Evolutionary conservation across 2,329 filamentous ascomycete species (phyloP).

Genomic region (Exophiala aquamarina): DNA sequence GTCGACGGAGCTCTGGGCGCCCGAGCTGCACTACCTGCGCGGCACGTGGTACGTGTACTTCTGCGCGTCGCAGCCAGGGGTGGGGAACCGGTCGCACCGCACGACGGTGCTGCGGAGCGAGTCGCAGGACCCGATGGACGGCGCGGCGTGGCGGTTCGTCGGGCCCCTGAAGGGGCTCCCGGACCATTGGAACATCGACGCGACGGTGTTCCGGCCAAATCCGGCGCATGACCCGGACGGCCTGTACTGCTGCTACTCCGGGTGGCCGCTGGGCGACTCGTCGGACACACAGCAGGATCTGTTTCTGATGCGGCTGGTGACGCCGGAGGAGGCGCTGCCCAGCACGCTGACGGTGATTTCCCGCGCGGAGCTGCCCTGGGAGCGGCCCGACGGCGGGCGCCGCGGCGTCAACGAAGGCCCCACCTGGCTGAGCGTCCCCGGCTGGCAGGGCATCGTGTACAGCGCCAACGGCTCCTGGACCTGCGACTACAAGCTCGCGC

Average conservation of each 20-base stretch:
- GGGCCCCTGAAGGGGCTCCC: conserved; percentile 25
- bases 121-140: conserved; percentile 23
- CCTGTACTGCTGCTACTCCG: conserved; percentile 26
- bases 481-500: conserved; percentile 25
- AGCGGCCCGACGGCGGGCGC: conserved; percentile 22
- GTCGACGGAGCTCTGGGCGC: conserved; percentile 54
- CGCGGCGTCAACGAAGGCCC: conserved; percentile 29
- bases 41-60: conserved; percentile 57
- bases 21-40: conserved; percentile 53
- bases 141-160: conserved; percentile 21
- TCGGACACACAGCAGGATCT: conserved; percentile 28
- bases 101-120: conserved; percentile 21
- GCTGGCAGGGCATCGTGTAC: conserved; percentile 28
- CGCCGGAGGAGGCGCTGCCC: conserved; percentile 17
- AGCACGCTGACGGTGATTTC: conserved; percentile 19
- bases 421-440: conserved; percentile 20
- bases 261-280: conserved; percentile 26
- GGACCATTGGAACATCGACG: conserved; percentile 29
- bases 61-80: conserved; percentile 23
- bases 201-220: conserved; percentile 21
- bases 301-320: conserved; percentile 21
- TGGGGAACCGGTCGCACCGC: conserved; percentile 23
- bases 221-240: neutral
- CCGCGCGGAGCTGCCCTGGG: conserved; percentile 23
- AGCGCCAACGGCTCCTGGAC: conserved; percentile 29